phyloP scores from a whole-genome alignment of 192 early-diverging fungal genomes.

The Chytriomyces sp. region DNA sequence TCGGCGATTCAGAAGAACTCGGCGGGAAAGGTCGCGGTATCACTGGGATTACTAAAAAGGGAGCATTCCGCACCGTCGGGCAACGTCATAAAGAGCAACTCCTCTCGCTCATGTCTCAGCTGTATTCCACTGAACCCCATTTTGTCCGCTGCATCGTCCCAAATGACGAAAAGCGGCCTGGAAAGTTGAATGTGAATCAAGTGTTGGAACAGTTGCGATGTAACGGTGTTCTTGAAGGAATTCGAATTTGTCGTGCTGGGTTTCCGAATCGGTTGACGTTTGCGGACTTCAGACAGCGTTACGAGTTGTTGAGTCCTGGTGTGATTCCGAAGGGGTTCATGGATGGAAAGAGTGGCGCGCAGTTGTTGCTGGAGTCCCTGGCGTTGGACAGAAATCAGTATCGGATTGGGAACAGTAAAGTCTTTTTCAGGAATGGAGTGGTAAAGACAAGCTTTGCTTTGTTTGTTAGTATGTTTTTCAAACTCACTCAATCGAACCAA shows the following conservation, averaged over 20 bases:
- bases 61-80: constrained; percentile 90
- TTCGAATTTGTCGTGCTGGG: constrained; percentile 93
- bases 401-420: constrained; percentile 89
- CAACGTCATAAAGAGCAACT: constrained; percentile 96
- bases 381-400: constrained; percentile 82
- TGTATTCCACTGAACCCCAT: constrained; percentile 91
- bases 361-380: constrained; percentile 76
- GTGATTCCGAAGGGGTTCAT: constrained; percentile 83
- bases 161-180: constrained; percentile 87
- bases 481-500: neutral
- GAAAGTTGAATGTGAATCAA: constrained; percentile 78
- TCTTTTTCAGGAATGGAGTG: constrained; percentile 96
- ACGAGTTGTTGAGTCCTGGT: constrained; percentile 86
- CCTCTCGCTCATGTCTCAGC: constrained; percentile 82
- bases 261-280: constrained; percentile 93
- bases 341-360: constrained; percentile 85
- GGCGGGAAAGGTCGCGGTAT: constrained; percentile 37
- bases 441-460: constrained; percentile 34
- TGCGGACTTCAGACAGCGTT: constrained; percentile 91
- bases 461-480: constrained; percentile 4
- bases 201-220: constrained; percentile 94
- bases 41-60: constrained; percentile 70
- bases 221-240: constrained; percentile 97
- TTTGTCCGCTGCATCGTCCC: constrained; percentile 99
- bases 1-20: constrained; percentile 61